A percentile compares a stretch with the other conserved stretches of the same genome.
Evolutionary conservation across 768 basidiomycete species (phyloP).

Genomic region (Leucosporidium yakuticum): DNA sequence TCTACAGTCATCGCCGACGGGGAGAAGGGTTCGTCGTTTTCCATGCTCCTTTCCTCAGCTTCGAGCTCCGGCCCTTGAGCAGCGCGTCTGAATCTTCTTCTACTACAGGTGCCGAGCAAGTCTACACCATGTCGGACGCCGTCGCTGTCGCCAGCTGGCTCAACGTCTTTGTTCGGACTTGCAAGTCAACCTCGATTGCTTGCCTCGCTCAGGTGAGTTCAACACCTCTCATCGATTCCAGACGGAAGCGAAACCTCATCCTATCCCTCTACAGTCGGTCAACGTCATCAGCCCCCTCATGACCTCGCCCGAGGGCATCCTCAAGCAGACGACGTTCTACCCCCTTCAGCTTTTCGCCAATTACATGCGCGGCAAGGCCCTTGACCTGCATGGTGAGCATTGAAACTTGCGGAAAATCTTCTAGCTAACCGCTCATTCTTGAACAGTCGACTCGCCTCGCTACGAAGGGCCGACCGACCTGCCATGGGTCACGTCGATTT

Average conservation of each 20-base stretch:
- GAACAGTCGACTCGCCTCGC: neutral
- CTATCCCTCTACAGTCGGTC: neutral
- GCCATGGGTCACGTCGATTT: constrained; percentile 35
- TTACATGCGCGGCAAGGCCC: constrained; percentile 53
- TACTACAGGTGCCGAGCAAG: constrained; percentile 48
- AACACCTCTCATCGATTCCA: too few relatives aligned
- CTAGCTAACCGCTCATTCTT: constrained; percentile 42
- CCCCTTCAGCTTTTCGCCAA: constrained; percentile 54
- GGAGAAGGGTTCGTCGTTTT: constrained; percentile 44
- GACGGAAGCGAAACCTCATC: too few relatives aligned
- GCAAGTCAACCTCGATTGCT: constrained; percentile 51
- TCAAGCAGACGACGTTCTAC: constrained; percentile 52
- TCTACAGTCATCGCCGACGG: constrained; percentile 46
- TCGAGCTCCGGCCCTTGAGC: too few relatives aligned
- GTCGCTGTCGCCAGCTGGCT: constrained; percentile 60
- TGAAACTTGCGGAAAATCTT: too few relatives aligned
- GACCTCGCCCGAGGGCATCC: constrained; percentile 50
- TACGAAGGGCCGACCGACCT: neutral
- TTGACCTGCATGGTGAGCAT: constrained; percentile 44
- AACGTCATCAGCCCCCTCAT: constrained; percentile 47
- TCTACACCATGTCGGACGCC: constrained; percentile 55
- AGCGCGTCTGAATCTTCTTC: too few relatives aligned
- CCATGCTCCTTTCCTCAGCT: too few relatives aligned
- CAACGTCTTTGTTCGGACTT: constrained; percentile 57
- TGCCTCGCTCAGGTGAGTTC: constrained; percentile 54